Base-by-base conservation (phyloP, 2,329 filamentous ascomycete genomes). In the Ramularia endophylla region DNA sequence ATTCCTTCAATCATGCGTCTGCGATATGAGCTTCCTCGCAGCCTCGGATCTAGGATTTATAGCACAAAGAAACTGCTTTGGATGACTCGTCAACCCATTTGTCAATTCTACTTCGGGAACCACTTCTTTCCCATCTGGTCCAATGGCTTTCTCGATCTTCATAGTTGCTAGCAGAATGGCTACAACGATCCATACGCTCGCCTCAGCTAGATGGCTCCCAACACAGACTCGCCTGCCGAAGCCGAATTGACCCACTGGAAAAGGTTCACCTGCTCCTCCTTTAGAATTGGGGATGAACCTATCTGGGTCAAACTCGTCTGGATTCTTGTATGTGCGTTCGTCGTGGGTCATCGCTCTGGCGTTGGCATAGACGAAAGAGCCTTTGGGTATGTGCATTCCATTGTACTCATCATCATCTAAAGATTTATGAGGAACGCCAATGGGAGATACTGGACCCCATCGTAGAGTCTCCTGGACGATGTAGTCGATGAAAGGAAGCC, bases 221-320 rank as follows among this genome's bases (percentile, higher is more conserved):
- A n/a, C n/a, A n/a, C n/a, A n/a, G n/a, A n/a, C n/a, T n/a, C n/a
- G n/a, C n/a, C n/a, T n/a, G n/a, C n/a, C n/a, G n/a, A n/a, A n/a
- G n/a, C n/a, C n/a, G n/a, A n/a, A n/a, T n/a, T n/a, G 67, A 2
- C 69, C 72, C 13, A 56, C 60, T 0, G 70, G 71, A 34, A 65
- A 60, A 15, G 73, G 69, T 54, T 74, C 71, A 5, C 67, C 68
- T 15, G 56, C 54, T 27, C 53, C 48, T 4, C 66, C 63, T 33
- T 67, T 52, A 6, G 58, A 50, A 8, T 43, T 39, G 0, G 62
- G 55, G 1, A 58, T 38, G 48, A 67, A 75, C 5, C 72, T 60
- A 40, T 71, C 67, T 1, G 72, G 72, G 28, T 71, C 62, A 49
- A 75, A 75, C 5, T 42, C 43, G 15, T 68, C 62, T 1, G 71